phyloP scores from a whole-genome alignment of 2,329 filamentous ascomycete genomes.

The Hansfordia pulvinata region DNA sequence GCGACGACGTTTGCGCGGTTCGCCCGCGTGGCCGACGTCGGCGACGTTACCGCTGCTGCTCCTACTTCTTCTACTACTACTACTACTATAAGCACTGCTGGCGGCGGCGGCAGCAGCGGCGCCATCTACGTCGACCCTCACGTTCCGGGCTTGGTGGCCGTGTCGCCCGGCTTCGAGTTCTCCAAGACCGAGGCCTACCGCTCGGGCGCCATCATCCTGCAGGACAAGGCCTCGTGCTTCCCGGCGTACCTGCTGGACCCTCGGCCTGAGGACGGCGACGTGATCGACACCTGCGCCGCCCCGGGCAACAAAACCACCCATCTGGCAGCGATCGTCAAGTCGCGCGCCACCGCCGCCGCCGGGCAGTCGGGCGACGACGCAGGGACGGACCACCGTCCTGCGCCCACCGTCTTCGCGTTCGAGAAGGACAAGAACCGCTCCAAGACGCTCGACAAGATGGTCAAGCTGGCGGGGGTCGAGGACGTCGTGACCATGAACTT shows the following conservation, averaged over 20 bases:
- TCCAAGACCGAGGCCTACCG: slow-evolving; percentile 61
- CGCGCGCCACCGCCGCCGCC: slow-evolving; percentile 23
- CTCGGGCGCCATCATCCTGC: slow-evolving; percentile 69
- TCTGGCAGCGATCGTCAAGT: slow-evolving; percentile 58
- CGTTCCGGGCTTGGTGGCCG: slow-evolving; percentile 70
- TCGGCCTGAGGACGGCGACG: slow-evolving; percentile 50
- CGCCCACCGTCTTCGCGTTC: slow-evolving; percentile 65
- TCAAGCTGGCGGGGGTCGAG: slow-evolving; percentile 60
- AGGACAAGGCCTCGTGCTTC: slow-evolving; percentile 96
- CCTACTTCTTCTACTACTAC: too few species aligned
- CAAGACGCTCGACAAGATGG: slow-evolving; percentile 72
- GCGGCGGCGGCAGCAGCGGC: too few species aligned
- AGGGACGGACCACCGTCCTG: too few species aligned
- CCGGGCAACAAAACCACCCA: slow-evolving; percentile 98
- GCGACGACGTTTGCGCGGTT: slow-evolving; percentile 58
- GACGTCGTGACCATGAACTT: slow-evolving; percentile 52
- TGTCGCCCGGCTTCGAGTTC: slow-evolving; percentile 60
- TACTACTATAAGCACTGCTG: slow-evolving; percentile 15
- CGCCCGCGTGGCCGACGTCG: slow-evolving; percentile 37
- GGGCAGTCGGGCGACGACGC: too few species aligned
- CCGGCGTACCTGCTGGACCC: slow-evolving; percentile 78
- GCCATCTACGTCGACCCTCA: slow-evolving; percentile 68
- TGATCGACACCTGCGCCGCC: slow-evolving; percentile 88
- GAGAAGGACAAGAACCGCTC: slow-evolving; percentile 63
- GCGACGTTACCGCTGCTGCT: slow-evolving; percentile 44